Percentiles rank a stretch among this genome's conserved stretches.
Conservation (phyloP, 805 yeast species). For the Suhomyces sp. region DNA sequence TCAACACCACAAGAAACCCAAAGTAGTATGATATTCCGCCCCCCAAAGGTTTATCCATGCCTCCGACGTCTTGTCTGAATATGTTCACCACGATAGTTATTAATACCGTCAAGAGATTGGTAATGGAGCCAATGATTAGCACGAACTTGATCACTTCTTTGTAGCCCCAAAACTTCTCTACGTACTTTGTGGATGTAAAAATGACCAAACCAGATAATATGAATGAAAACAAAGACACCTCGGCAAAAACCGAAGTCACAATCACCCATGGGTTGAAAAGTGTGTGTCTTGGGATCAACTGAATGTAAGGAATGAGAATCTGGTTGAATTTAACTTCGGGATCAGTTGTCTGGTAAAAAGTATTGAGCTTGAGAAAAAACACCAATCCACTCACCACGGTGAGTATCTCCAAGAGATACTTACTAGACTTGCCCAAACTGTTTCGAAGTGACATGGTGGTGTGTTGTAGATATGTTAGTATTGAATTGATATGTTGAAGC, state of each 20-base stretch:
- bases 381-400: slow-evolving; percentile 39
- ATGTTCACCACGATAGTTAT: slow-evolving; percentile 38
- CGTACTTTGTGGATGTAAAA: slow-evolving; percentile 41
- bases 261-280: slow-evolving; percentile 64
- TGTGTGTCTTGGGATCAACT: slow-evolving; percentile 59
- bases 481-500: neutral
- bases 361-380: slow-evolving; percentile 38
- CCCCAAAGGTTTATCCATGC: slow-evolving; percentile 46
- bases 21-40: slow-evolving; percentile 52
- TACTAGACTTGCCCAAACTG: slow-evolving; percentile 47
- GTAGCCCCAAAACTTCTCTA: slow-evolving; percentile 52
- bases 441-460: slow-evolving; percentile 6
- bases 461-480: neutral
- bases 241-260: slow-evolving; percentile 62
- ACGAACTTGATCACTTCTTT: slow-evolving; percentile 50
- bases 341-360: slow-evolving; percentile 17
- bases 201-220: slow-evolving; percentile 37
- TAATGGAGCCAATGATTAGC: slow-evolving; percentile 50
- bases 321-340: slow-evolving; percentile 27
- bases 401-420: slow-evolving; percentile 40
- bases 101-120: slow-evolving; percentile 54
- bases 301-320: slow-evolving; percentile 54
- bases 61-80: slow-evolving; percentile 30
- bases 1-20: slow-evolving; percentile 55
- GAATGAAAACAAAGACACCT: slow-evolving; percentile 48